phyloP scores from a whole-genome alignment of 225 moss, liverwort and hornwort species.

The Lunularia cruciata region DNA sequence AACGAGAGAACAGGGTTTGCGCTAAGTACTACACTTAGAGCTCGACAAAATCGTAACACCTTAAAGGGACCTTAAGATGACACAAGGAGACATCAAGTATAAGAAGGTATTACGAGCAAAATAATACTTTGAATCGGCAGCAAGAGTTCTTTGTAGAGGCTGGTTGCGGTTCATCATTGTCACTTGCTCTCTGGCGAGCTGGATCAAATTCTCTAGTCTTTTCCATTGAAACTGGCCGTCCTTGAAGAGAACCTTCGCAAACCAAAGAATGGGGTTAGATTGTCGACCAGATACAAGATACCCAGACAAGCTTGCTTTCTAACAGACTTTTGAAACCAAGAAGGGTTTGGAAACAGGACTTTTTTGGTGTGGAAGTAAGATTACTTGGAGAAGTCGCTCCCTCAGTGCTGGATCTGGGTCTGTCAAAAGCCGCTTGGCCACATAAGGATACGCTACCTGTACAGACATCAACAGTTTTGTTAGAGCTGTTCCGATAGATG shows the following conservation, averaged over 20 bases:
- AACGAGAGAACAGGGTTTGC: too few species aligned
- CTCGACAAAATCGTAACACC: too few species aligned
- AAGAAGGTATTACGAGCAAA: too few species aligned
- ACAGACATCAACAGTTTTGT: neutral
- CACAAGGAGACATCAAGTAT: neutral
- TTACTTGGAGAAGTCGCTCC: conserved; percentile 84
- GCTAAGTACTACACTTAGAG: neutral
- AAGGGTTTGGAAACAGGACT: neutral
- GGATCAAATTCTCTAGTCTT: conserved; percentile 83
- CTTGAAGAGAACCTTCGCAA: conserved; percentile 74
- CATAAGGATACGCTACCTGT: conserved; percentile 98
- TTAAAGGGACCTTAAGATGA: too few species aligned
- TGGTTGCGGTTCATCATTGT: conserved; percentile 79
- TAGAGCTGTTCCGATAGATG: too few species aligned
- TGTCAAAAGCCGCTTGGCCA: conserved; percentile 98
- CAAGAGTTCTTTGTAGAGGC: conserved; percentile 55
- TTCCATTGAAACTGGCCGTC: conserved; percentile 98
- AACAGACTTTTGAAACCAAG: too few species aligned
- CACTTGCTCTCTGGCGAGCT: conserved; percentile 93
- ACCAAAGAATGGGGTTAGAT: neutral
- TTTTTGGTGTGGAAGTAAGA: neutral
- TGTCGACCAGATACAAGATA: neutral
- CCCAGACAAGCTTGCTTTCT: too few species aligned
- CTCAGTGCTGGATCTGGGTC: conserved; percentile 96
- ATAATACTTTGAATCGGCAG: conserved; percentile 43